Percentiles rank a stretch among this genome's conserved stretches.
These are phyloP conservation scores for Lachancea sp. DNA, from an alignment of 805 yeast genomes.

Conservation along the genomic window DNA sequence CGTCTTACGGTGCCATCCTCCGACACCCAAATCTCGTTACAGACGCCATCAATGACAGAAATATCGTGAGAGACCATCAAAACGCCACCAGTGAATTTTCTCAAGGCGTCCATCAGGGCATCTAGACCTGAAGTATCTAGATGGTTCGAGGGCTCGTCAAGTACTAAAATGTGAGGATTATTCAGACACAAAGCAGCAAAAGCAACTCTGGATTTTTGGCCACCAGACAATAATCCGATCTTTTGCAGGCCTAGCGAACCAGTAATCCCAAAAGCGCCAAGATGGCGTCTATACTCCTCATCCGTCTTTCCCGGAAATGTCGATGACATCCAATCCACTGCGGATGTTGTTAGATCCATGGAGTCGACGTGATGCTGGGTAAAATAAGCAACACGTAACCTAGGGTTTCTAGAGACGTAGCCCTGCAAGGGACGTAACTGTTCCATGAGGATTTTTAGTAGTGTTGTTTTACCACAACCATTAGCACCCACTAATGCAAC, in stretches of 20 bases:
- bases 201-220: conserved; percentile 97
- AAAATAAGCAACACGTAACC: conserved; percentile 90
- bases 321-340: conserved; percentile 90
- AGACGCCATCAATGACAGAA: conserved; percentile 76
- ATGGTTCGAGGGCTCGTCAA: conserved; percentile 98
- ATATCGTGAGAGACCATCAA: conserved; percentile 98
- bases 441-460: conserved; percentile 81
- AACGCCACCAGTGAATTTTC: conserved; percentile 88
- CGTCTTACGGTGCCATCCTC: conserved; percentile 75
- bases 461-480: conserved; percentile 98
- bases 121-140: conserved; percentile 97
- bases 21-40: conserved; percentile 94
- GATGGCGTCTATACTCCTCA: conserved; percentile 93
- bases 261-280: conserved; percentile 95
- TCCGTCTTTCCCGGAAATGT: conserved; percentile 89
- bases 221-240: conserved; percentile 87
- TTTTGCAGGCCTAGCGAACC: conserved; percentile 90
- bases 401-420: conserved; percentile 67
- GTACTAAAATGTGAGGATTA: conserved; percentile 83
- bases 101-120: conserved; percentile 86
- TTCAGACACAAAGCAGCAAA: conserved; percentile 89
- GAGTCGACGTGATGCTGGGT: conserved; percentile 98
- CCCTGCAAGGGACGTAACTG: conserved; percentile 71
- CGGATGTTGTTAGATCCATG: conserved; percentile 81
- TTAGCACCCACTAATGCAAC: conserved; percentile 98